Conservation (phyloP, 1,284 basidiomycete species). For the Cryptococcus depauperatus region DNA sequence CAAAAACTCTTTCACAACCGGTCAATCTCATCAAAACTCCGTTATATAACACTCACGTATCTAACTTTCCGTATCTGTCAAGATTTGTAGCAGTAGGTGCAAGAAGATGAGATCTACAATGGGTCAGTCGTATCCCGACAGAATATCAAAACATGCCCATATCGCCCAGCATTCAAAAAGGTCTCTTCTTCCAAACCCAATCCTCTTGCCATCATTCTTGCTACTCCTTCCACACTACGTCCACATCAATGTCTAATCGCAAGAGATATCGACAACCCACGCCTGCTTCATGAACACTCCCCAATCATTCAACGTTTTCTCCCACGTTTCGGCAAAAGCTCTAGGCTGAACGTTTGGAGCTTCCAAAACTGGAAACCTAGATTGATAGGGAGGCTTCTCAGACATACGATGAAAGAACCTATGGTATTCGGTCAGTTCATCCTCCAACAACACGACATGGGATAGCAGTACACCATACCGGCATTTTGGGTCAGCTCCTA, state of each 20-base stretch:
- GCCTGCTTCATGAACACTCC: conserved; percentile 74
- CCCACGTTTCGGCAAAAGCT: conserved; percentile 57
- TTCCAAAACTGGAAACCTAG: conserved; percentile 63
- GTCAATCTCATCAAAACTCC: neutral
- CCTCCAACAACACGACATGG: neutral
- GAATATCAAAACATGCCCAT: conserved; percentile 52
- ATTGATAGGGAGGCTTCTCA: conserved; percentile 64
- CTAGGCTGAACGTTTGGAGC: conserved; percentile 70
- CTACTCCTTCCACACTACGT: conserved; percentile 63
- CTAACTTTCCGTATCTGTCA: conserved; percentile 61
- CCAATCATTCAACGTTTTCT: conserved; percentile 64
- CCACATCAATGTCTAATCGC: neutral
- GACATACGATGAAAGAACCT: conserved; percentile 83
- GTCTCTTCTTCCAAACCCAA: conserved; percentile 60
- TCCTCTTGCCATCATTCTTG: conserved; percentile 73
- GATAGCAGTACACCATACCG: conserved; percentile 41
- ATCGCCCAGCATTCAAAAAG: conserved; percentile 68
- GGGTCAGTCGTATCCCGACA: neutral
- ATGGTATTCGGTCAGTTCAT: neutral
- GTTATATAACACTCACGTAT: conserved; percentile 28
- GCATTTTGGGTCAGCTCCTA: conserved; percentile 81
- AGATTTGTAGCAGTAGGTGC: conserved; percentile 87
- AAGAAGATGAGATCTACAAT: conserved; percentile 66
- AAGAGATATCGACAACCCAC: conserved; percentile 48
- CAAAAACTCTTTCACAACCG: conserved; percentile 59